Evolutionary conservation across 768 basidiomycete species (phyloP).

Genomic region (Pisolithus microcarpus): DNA sequence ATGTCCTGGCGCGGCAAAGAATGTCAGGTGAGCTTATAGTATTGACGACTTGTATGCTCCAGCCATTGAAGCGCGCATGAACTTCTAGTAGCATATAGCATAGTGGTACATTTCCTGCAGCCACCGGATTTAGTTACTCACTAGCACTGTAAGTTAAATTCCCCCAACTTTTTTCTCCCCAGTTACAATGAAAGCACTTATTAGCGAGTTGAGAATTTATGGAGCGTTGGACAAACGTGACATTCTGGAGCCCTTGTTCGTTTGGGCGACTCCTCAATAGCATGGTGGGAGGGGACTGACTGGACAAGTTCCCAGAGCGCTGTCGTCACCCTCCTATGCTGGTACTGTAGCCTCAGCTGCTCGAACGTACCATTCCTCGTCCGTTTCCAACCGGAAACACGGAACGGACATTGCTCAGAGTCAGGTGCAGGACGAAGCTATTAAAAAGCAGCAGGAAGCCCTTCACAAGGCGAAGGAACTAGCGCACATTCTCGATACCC

Average conservation of each 20-base stretch:
- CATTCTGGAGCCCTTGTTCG: conserved; percentile 55
- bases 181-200: background rate
- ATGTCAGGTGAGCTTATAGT: no score
- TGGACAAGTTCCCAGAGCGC: conserved; percentile 6
- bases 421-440: conserved; percentile 30
- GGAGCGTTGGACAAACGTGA: conserved; percentile 54
- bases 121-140: conserved; percentile 41
- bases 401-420: conserved; percentile 13
- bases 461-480: conserved; percentile 61
- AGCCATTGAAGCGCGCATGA: no score
- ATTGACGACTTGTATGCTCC: no score
- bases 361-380: conserved; percentile 1
- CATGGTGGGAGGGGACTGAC: conserved; percentile 30
- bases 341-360: background rate
- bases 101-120: no score
- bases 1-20: no score
- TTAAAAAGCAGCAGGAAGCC: conserved; percentile 34
- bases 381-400: conserved; percentile 13
- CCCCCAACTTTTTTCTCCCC: background rate
- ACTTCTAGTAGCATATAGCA: no score
- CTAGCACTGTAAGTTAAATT: conserved; percentile 50
- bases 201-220: conserved; percentile 65
- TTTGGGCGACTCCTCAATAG: conserved; percentile 70
- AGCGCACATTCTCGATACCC: conserved; percentile 48
- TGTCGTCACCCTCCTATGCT: conserved; percentile 9